Percentiles rank a stretch among this genome's conserved stretches.
Conservation (phyloP, 2,329 filamentous ascomycete species). For the Fusarium clavum region DNA sequence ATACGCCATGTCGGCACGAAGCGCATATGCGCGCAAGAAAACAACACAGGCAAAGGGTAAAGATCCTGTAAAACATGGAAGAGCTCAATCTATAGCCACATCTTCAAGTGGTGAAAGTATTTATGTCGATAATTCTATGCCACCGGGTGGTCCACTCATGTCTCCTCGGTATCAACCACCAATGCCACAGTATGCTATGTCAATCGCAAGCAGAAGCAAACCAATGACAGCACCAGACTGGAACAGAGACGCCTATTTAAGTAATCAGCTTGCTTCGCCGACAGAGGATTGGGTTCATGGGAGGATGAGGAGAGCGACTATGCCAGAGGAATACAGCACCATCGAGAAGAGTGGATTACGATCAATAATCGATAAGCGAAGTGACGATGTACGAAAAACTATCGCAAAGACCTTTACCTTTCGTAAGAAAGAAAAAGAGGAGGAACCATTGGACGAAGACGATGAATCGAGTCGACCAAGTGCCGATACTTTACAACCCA, state of each 20-base stretch:
- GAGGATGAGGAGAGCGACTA: slow-evolving; percentile 56
- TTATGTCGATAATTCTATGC: slow-evolving; percentile 54
- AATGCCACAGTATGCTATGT: slow-evolving; percentile 5
- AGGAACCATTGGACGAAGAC: slow-evolving; percentile 20
- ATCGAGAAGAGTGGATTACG: slow-evolving; percentile 68
- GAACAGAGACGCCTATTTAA: slow-evolving; percentile 40
- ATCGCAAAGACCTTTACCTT: slow-evolving; percentile 66
- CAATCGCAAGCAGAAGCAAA: slow-evolving; percentile 5
- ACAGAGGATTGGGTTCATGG: slow-evolving; percentile 58
- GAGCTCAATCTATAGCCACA: slow-evolving; percentile 52
- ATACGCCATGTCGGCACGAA: slow-evolving; percentile 65
- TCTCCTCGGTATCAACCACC: slow-evolving; percentile 57
- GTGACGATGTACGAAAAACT: slow-evolving; percentile 65
- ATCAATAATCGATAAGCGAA: slow-evolving; percentile 65
- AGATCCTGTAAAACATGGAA: slow-evolving; percentile 40
- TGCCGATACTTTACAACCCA: slow-evolving; percentile 38
- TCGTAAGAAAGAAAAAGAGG: slow-evolving; percentile 60
- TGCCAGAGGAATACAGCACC: slow-evolving; percentile 61
- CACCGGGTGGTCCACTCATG: slow-evolving; percentile 52
- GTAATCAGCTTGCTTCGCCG: slow-evolving; percentile 42
- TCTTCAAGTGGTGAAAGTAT: slow-evolving; percentile 56
- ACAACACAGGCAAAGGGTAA: slow-evolving; percentile 61
- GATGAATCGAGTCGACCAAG: slow-evolving; percentile 40
- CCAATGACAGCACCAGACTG: slow-evolving; percentile 35
- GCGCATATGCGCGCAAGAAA: slow-evolving; percentile 69